Percentiles rank a stretch among this genome's conserved stretches.
Evolutionary conservation across 1,139 yeast genomes (phyloP).

Genomic region (Saccharomyces pastorianus): DNA sequence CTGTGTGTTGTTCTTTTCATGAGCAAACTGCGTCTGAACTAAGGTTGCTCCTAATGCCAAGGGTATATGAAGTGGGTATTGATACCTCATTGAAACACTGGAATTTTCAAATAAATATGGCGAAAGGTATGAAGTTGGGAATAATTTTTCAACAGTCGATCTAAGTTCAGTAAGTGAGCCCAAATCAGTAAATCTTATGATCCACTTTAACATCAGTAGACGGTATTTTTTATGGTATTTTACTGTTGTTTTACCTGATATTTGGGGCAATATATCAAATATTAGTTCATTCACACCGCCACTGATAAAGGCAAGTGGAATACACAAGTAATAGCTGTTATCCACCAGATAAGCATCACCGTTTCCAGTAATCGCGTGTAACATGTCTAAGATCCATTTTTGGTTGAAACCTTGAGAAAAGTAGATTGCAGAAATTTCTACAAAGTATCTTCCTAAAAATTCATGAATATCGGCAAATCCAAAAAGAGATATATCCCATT

Average conservation of each 20-base stretch:
- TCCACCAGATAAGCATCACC: conserved; percentile 26
- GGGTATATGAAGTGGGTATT: conserved; percentile 12
- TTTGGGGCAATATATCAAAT: conserved; percentile 22
- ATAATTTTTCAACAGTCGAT: conserved; percentile 12
- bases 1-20: conserved; percentile 1
- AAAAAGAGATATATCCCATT: conserved; percentile 25
- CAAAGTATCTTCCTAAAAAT: conserved; percentile 15
- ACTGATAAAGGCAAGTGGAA: conserved; percentile 42
- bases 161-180: conserved; percentile 27
- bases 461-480: conserved; percentile 14
- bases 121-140: conserved; percentile 6
- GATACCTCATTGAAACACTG: conserved; percentile 7
- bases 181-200: conserved; percentile 39
- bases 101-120: conserved; percentile 5
- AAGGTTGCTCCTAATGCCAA: conserved; percentile 11
- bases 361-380: conserved; percentile 4
- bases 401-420: conserved; percentile 19
- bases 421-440: conserved; percentile 18
- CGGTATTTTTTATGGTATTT: conserved; percentile 27
- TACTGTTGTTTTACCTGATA: conserved; percentile 16
- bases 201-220: conserved; percentile 29
- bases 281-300: conserved; percentile 39
- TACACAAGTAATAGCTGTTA: conserved; percentile 33
- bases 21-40: conserved; percentile 7
- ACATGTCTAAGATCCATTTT: conserved; percentile 4